Evolutionary conservation across 495 filamentous ascomycete species (phyloP).

Genomic region (Penicillium steckii): DNA sequence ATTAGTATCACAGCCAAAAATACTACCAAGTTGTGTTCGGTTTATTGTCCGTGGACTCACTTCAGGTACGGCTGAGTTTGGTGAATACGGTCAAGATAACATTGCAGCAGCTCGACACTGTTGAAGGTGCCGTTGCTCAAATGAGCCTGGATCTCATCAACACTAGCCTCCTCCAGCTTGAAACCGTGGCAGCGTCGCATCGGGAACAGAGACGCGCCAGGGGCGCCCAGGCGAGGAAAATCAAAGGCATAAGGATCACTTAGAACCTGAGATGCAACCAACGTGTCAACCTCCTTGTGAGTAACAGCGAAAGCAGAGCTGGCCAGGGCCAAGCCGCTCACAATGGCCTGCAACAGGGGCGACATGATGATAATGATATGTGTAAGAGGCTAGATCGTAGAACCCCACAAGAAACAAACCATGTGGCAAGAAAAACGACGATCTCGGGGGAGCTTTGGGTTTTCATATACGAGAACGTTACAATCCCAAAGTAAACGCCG

Average conservation of each 20-base stretch:
- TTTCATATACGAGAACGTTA: constrained; percentile 3
- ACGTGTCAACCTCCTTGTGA: constrained; percentile 6
- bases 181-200: constrained; percentile 63
- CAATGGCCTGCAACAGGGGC: constrained; percentile 16
- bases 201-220: constrained; percentile 43
- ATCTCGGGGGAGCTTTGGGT: constrained; percentile 10
- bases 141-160: constrained; percentile 51
- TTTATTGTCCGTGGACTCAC: constrained; percentile 37
- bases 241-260: constrained; percentile 38
- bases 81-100: constrained; percentile 51
- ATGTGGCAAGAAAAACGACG: constrained; percentile 19
- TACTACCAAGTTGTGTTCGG: background rate
- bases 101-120: constrained; percentile 47
- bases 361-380: constrained; percentile 12
- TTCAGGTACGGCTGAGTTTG: constrained; percentile 60
- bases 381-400: background rate
- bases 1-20: background rate
- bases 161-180: constrained; percentile 61
- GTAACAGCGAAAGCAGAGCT: constrained; percentile 15
- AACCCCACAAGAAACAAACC: constrained; percentile 16
- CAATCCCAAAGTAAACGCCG: background rate
- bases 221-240: constrained; percentile 37
- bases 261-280: constrained; percentile 34
- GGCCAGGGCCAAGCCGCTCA: constrained; percentile 22
- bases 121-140: constrained; percentile 44